Percentiles rank a stretch among this genome's conserved stretches.
These are phyloP conservation scores for Nakaseomyces kungkrabaensis DNA, from an alignment of 1,139 yeast genomes.

Conservation along the genomic window DNA sequence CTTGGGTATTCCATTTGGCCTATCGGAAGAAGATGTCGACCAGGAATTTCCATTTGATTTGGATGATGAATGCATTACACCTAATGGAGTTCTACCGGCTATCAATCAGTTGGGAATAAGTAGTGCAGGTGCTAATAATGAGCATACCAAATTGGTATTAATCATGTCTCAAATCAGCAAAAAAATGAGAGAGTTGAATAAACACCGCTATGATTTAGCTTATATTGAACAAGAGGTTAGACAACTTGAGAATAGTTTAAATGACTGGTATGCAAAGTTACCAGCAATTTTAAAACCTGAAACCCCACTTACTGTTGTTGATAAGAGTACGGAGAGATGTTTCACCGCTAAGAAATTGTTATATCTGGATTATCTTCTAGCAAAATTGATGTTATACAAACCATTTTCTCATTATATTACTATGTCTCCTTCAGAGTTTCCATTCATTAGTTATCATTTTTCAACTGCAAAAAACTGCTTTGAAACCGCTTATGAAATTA, in stretches of 20 bases:
- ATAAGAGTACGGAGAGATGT: constrained; percentile 37
- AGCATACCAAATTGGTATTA: constrained; percentile 65
- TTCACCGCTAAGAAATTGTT: constrained; percentile 54
- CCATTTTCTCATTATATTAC: constrained; percentile 55
- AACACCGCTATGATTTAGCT: constrained; percentile 5
- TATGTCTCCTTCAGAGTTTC: constrained; percentile 8
- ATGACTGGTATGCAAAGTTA: constrained; percentile 58
- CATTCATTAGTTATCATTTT: constrained; percentile 37
- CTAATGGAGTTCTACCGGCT: constrained; percentile 32
- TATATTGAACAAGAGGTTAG: constrained; percentile 6
- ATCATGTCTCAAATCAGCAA: constrained; percentile 45
- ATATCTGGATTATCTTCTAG: constrained; percentile 56
- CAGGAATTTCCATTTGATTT: constrained; percentile 74
- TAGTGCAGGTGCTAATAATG: constrained; percentile 68
- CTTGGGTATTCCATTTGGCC: constrained; percentile 61
- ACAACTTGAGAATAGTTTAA: constrained; percentile 55
- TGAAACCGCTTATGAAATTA: constrained; percentile 69
- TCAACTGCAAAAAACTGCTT: constrained; percentile 62
- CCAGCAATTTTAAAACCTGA: constrained; percentile 60
- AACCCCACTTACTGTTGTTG: constrained; percentile 5
- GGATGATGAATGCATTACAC: constrained; percentile 75
- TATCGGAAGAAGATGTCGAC: constrained; percentile 64
- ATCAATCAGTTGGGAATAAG: constrained; percentile 31
- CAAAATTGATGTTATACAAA: constrained; percentile 58
- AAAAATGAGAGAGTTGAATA: constrained; percentile 31